Evolutionary conservation across 352 stramenopile species (phyloP).

Genomic region (Phytophthora podocarpi): DNA sequence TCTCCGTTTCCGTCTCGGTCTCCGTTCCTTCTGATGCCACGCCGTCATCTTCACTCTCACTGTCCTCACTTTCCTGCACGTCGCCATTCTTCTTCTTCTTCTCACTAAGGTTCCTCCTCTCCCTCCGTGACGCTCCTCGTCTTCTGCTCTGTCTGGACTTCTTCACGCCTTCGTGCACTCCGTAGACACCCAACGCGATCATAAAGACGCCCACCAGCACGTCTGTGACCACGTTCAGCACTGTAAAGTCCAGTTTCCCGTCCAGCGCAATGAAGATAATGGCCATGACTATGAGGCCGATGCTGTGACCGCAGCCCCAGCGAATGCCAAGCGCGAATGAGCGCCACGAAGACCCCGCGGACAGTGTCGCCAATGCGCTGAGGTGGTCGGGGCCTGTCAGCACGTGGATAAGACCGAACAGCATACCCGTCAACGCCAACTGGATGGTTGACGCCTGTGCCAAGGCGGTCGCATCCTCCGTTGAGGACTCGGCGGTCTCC

Average conservation of each 20-base stretch:
- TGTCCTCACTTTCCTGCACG: slow-evolving; percentile 7
- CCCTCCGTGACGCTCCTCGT: slow-evolving; percentile 25
- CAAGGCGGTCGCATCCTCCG: slow-evolving; percentile 36
- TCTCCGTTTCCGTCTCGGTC: slow-evolving; percentile 47
- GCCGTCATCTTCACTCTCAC: slow-evolving; percentile 23
- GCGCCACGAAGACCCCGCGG: slow-evolving; percentile 67
- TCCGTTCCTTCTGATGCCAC: slow-evolving; percentile 40
- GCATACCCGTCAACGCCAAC: slow-evolving; percentile 55
- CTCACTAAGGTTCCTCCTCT: slow-evolving; percentile 18
- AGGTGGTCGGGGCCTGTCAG: slow-evolving; percentile 87
- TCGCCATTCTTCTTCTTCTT: slow-evolving; percentile 10
- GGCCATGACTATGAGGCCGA: slow-evolving; percentile 81
- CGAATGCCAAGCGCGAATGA: slow-evolving; percentile 84
- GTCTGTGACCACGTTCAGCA: slow-evolving; percentile 63
- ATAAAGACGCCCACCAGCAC: slow-evolving; percentile 72
- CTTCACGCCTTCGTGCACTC: slow-evolving; percentile 66
- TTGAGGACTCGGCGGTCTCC: slow-evolving; percentile 33
- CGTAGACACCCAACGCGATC: slow-evolving; percentile 66
- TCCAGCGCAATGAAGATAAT: slow-evolving; percentile 66
- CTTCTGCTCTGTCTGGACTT: slow-evolving; percentile 41
- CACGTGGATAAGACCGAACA: slow-evolving; percentile 72
- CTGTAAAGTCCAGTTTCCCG: slow-evolving; percentile 57
- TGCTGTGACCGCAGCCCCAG: slow-evolving; percentile 90
- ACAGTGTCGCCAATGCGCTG: slow-evolving; percentile 83
- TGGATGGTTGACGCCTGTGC: slow-evolving; percentile 42